Conservation (phyloP, 2,329 filamentous ascomycete genomes). For the Penicillium brevicompactum region DNA sequence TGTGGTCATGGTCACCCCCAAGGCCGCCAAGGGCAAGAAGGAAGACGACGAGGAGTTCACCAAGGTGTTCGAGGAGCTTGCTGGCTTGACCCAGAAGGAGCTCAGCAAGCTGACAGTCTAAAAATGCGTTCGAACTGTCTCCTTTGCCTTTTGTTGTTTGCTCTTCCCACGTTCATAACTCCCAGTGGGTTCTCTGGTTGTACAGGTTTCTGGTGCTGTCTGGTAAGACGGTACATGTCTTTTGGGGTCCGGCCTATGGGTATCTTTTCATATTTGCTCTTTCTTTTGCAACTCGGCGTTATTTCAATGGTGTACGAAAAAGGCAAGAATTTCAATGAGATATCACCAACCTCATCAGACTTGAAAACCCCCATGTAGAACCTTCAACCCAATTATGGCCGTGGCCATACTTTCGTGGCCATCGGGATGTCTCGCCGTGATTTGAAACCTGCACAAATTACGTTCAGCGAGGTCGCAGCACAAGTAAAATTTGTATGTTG, state of each 20-base stretch:
- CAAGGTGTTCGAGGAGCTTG: conserved; percentile 58
- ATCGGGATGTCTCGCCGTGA: neutral
- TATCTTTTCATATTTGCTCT: conserved; percentile 37
- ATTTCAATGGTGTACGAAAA: conserved; percentile 43
- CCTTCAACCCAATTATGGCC: neutral
- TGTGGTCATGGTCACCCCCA: conserved; percentile 78
- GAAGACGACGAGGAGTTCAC: conserved; percentile 53
- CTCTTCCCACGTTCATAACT: conserved; percentile 24
- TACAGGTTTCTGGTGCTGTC: conserved; percentile 40
- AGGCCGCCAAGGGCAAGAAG: conserved; percentile 55
- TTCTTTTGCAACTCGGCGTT: conserved; percentile 41
- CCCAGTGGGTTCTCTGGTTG: conserved; percentile 37
- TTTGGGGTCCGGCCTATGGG: conserved; percentile 42
- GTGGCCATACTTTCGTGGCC: neutral
- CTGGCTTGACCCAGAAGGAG: conserved; percentile 63
- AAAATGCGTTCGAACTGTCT: conserved; percentile 21
- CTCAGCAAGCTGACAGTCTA: conserved; percentile 58
- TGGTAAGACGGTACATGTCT: conserved; percentile 42
- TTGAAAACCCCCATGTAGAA: neutral
- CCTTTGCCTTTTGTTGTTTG: conserved; percentile 22
- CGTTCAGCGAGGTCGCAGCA: neutral
- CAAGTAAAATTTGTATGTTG: neutral
- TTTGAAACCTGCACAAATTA: neutral
- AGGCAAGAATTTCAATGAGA: conserved; percentile 36
- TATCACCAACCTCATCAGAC: conserved; percentile 22